Conservation (phyloP, 164 flowering plant species). For the Stephania yunnanensis region DNA sequence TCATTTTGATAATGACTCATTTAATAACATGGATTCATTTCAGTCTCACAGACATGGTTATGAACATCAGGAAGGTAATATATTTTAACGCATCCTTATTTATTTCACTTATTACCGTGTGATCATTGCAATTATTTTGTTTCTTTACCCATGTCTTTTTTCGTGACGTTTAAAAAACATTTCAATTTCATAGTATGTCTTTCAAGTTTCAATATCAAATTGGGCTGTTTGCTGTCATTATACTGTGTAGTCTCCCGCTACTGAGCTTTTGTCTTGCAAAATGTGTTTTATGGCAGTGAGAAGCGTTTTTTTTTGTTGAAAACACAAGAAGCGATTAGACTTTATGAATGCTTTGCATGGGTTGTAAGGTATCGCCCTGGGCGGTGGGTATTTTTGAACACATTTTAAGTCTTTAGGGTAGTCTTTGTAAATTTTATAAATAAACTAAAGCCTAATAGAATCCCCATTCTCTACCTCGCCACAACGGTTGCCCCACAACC, state of each 20-base stretch:
- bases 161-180: not conserved
- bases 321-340: not conserved
- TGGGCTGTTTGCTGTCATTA: not conserved
- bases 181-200: not conserved
- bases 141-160: not conserved
- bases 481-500: too few relatives aligned
- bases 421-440: too few relatives aligned
- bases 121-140: not conserved
- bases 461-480: too few relatives aligned
- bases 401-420: too few relatives aligned
- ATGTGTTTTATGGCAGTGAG: not conserved
- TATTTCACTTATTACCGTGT: not conserved
- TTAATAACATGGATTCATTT: conserved; percentile 36
- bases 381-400: too few relatives aligned
- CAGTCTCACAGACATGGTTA: conserved; percentile 39
- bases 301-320: not conserved
- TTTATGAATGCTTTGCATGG: too few relatives aligned
- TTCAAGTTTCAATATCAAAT: not conserved
- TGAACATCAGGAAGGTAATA: conserved; percentile 59
- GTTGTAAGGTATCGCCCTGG: too few relatives aligned
- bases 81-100: not conserved
- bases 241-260: not conserved
- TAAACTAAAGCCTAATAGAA: too few relatives aligned
- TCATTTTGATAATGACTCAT: conserved; percentile 43
- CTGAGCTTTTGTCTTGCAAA: not conserved